phyloP scores from a whole-genome alignment of 2,329 filamentous ascomycete genomes.

The Fusarium pseudograminearum region DNA sequence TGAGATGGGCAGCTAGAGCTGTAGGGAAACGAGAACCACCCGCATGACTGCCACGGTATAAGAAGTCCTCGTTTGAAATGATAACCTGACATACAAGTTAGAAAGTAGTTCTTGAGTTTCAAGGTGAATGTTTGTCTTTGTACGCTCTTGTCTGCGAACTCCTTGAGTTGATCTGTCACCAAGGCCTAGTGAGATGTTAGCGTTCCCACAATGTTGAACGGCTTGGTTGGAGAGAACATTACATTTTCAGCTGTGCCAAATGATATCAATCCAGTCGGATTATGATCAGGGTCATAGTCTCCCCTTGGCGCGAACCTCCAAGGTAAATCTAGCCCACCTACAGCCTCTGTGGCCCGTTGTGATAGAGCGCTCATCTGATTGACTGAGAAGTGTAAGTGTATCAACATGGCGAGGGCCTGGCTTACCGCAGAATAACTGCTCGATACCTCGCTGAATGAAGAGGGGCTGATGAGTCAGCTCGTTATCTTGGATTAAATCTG shows the following conservation, averaged over 20 bases:
- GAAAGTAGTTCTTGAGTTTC: background rate
- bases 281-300: slow-evolving; percentile 55
- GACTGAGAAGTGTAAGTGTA: slow-evolving; percentile 22
- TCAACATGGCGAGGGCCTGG: slow-evolving; percentile 24
- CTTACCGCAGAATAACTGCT: background rate
- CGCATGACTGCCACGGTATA: slow-evolving; percentile 53
- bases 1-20: slow-evolving; percentile 54
- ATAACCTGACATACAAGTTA: slow-evolving; percentile 36
- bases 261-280: slow-evolving; percentile 59
- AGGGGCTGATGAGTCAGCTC: slow-evolving; percentile 38
- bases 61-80: slow-evolving; percentile 49
- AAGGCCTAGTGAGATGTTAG: slow-evolving; percentile 48
- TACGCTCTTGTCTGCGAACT: slow-evolving; percentile 51
- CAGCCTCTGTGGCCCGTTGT: slow-evolving; percentile 43
- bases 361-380: slow-evolving; percentile 37
- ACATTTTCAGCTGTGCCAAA: slow-evolving; percentile 64
- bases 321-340: slow-evolving; percentile 45
- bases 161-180: slow-evolving; percentile 54
- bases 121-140: background rate
- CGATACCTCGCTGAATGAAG: slow-evolving; percentile 2
- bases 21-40: slow-evolving; percentile 52
- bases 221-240: background rate
- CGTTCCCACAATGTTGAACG: background rate
- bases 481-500: background rate
- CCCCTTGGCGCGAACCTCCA: slow-evolving; percentile 52